phyloP scores from a whole-genome alignment of 352 stramenopile species.

The Thalassiosira mediterranea region DNA sequence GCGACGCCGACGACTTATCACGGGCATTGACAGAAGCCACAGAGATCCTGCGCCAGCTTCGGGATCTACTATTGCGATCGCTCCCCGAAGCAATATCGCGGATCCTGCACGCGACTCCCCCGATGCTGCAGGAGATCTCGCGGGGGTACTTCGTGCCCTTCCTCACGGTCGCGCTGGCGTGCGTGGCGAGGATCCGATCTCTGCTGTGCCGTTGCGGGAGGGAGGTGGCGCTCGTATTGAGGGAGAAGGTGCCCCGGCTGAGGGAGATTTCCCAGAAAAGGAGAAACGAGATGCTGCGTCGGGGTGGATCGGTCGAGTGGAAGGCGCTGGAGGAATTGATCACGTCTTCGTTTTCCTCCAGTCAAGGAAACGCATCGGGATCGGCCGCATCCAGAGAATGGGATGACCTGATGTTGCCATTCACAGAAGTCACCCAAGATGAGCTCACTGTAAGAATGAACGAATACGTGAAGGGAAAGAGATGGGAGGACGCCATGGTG shows the following conservation, averaged over 20 bases:
- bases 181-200: slow-evolving; percentile 30
- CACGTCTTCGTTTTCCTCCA: slow-evolving; percentile 14
- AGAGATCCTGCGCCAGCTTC: background rate
- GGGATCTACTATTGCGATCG: slow-evolving; percentile 3
- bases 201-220: slow-evolving; percentile 21
- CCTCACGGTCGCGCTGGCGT: slow-evolving; percentile 30
- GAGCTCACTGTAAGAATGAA: slow-evolving; percentile 20
- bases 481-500: slow-evolving; percentile 22
- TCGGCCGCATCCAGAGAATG: slow-evolving; percentile 13
- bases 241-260: slow-evolving; percentile 18
- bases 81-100: slow-evolving; percentile 25
- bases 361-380: background rate
- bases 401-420: slow-evolving; percentile 35
- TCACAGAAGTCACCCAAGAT: slow-evolving; percentile 32
- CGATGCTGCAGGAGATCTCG: slow-evolving; percentile 35
- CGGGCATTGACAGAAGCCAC: background rate
- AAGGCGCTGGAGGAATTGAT: slow-evolving; percentile 13
- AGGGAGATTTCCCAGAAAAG: too few relatives aligned
- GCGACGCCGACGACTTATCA: background rate
- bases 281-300: too few relatives aligned
- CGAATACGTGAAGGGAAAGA: slow-evolving; percentile 20
- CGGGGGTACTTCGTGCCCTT: slow-evolving; percentile 39
- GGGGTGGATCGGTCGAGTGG: slow-evolving; percentile 3
- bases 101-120: slow-evolving; percentile 25
- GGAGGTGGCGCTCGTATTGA: slow-evolving; percentile 17